Percentiles rank a stretch among this genome's conserved stretches.
Conservation (phyloP, 2,329 filamentous ascomycete genomes). For the Gremmenia infestans region DNA sequence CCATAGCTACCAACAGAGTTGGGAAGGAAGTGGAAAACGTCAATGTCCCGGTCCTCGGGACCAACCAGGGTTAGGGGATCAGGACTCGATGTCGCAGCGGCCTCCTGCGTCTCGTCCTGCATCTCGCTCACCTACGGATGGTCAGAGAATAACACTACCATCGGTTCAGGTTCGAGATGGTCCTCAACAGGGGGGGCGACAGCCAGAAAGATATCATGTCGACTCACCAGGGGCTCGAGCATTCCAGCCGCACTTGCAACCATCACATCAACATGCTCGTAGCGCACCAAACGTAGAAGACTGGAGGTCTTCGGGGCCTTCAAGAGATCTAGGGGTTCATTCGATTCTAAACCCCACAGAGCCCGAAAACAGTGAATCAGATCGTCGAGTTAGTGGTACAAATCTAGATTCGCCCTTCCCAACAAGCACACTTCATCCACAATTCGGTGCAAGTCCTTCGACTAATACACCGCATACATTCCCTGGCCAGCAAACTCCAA, state of each 20-base stretch:
- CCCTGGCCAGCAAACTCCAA: constrained; percentile 15
- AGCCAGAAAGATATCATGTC: constrained; percentile 21
- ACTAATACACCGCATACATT: constrained; percentile 18
- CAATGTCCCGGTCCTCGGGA: constrained; percentile 54
- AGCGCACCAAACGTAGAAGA: constrained; percentile 17
- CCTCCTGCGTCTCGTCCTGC: constrained; percentile 51
- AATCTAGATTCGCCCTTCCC: constrained; percentile 23
- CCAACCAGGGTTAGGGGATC: constrained; percentile 50
- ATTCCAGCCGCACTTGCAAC: constrained; percentile 18
- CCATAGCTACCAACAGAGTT: constrained; percentile 32
- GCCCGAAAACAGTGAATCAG: constrained; percentile 18
- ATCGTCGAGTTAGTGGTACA: constrained; percentile 19
- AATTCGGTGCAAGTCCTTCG: constrained; percentile 24
- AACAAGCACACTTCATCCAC: constrained; percentile 13
- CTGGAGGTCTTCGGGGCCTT: constrained; percentile 22
- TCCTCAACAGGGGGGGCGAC: constrained; percentile 20
- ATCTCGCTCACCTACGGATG: constrained; percentile 39
- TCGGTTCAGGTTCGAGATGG: constrained; percentile 33
- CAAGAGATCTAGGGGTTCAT: constrained; percentile 32
- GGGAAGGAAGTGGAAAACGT: constrained; percentile 36
- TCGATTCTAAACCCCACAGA: constrained; percentile 34
- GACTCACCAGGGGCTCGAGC: constrained; percentile 20
- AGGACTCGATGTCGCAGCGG: constrained; percentile 61
- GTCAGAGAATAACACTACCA: constrained; percentile 30
- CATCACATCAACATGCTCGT: constrained; percentile 21